Conservation (phyloP, 768 basidiomycete species). For the Gymnopilus dilepis region DNA sequence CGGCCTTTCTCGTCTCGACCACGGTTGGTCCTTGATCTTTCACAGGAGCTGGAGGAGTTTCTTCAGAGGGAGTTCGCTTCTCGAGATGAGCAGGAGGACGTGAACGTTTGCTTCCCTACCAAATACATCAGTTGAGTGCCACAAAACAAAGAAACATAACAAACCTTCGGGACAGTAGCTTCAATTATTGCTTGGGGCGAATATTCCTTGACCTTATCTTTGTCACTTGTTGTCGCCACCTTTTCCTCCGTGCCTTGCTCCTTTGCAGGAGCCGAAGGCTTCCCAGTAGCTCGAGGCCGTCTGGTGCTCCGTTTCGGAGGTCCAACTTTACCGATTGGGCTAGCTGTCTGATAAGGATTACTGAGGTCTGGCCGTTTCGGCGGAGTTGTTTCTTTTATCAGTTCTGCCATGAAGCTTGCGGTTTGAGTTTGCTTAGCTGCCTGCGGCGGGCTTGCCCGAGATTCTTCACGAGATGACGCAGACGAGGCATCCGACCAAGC, state of each 20-base stretch:
- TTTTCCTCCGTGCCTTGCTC: slow-evolving; percentile 34
- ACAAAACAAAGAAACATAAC: slow-evolving; percentile 23
- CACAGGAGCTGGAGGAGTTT: slow-evolving; percentile 12
- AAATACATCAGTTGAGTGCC: neutral
- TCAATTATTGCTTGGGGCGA: slow-evolving; percentile 76
- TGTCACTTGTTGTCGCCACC: slow-evolving; percentile 30
- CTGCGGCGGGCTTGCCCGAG: slow-evolving; percentile 32
- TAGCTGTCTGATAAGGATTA: slow-evolving; percentile 80
- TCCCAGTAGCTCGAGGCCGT: slow-evolving; percentile 48
- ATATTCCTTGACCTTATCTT: slow-evolving; percentile 35
- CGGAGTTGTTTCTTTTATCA: slow-evolving; percentile 75
- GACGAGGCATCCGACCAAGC: slow-evolving; percentile 62
- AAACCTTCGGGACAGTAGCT: slow-evolving; percentile 75
- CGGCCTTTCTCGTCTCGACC: slow-evolving; percentile 15
- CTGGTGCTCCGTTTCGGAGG: slow-evolving; percentile 50
- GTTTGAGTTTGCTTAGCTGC: slow-evolving; percentile 62
- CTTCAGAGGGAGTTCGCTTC: slow-evolving; percentile 31
- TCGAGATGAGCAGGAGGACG: slow-evolving; percentile 68
- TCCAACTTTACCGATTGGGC: slow-evolving; percentile 57
- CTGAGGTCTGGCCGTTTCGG: slow-evolving; percentile 68
- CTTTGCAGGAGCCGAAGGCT: slow-evolving; percentile 37
- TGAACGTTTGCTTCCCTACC: slow-evolving; percentile 78
- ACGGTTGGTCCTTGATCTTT: slow-evolving; percentile 21
- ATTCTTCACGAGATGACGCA: slow-evolving; percentile 39
- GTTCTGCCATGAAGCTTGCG: slow-evolving; percentile 69